Evolutionary conservation across 2,329 filamentous ascomycete genomes (phyloP).

Genomic region (Calonectria naviculata): DNA sequence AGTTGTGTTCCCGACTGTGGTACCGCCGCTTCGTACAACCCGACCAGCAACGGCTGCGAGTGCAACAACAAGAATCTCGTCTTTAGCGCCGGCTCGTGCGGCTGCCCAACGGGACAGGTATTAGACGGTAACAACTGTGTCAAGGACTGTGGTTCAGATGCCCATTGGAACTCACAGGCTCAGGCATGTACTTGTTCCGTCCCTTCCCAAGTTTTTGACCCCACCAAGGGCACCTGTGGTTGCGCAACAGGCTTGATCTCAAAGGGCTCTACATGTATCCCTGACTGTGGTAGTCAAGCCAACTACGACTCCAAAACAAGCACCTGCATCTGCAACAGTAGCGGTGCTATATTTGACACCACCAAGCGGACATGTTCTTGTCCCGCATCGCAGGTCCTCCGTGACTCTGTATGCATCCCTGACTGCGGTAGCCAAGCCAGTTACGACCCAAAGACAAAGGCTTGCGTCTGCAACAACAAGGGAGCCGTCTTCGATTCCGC

Average conservation of each 20-base stretch:
- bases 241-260: neutral
- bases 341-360: constrained; percentile 28
- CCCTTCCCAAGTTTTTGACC: neutral
- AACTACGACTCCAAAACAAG: constrained; percentile 27
- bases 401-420: neutral
- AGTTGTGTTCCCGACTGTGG: neutral
- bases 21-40: neutral
- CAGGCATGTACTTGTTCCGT: neutral
- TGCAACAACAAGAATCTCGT: neutral
- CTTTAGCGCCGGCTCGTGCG: neutral
- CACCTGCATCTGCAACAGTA: constrained; percentile 35
- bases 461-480: constrained; percentile 4
- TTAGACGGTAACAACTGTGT: neutral
- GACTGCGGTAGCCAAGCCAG: constrained; percentile 6
- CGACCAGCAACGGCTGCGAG: neutral
- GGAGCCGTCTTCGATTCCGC: neutral
- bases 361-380: constrained; percentile 27
- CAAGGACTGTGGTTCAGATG: neutral
- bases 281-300: constrained; percentile 31
- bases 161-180: neutral
- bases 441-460: neutral
- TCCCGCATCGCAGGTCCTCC: neutral
- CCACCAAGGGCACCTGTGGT: neutral
- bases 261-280: constrained; percentile 18
- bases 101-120: neutral